Conservation (phyloP, 768 basidiomycete genomes). For the Boletus eberwhitei region DNA sequence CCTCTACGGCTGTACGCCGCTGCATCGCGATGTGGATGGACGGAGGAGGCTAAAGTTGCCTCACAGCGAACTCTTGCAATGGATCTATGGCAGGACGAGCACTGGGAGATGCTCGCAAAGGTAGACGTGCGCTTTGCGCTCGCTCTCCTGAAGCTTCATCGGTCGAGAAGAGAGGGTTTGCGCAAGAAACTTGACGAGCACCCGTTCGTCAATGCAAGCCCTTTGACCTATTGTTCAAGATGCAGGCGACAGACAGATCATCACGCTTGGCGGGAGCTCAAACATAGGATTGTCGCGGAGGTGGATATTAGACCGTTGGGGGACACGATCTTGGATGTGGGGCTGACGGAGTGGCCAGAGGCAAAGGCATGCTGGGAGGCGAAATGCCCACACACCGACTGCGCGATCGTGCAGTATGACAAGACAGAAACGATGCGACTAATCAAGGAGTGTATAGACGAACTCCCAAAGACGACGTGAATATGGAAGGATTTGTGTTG, state of each 20-base stretch:
- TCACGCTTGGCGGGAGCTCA: slow-evolving; percentile 63
- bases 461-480: slow-evolving; percentile 41
- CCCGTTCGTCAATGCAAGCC: slow-evolving; percentile 53
- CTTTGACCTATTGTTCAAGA: slow-evolving; percentile 40
- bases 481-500: neutral
- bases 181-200: slow-evolving; percentile 49
- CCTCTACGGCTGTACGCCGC: slow-evolving; percentile 53
- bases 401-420: slow-evolving; percentile 54
- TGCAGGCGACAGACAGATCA: slow-evolving; percentile 52
- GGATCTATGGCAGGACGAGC: slow-evolving; percentile 45
- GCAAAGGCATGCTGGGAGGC: slow-evolving; percentile 62
- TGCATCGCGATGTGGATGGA: slow-evolving; percentile 59
- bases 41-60: slow-evolving; percentile 50
- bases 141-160: slow-evolving; percentile 54
- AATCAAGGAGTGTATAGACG: slow-evolving; percentile 52
- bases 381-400: slow-evolving; percentile 44
- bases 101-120: slow-evolving; percentile 44
- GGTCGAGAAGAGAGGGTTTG: slow-evolving; percentile 46
- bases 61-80: slow-evolving; percentile 54
- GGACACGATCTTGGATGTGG: slow-evolving; percentile 49
- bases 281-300: slow-evolving; percentile 52
- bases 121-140: slow-evolving; percentile 51
- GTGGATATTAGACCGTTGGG: slow-evolving; percentile 58
- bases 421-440: slow-evolving; percentile 51
- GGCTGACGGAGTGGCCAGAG: slow-evolving; percentile 53